A percentile compares a stretch with the other conserved stretches of the same genome.
Conservation (phyloP, 2,329 filamentous ascomycete genomes). For the Tolypocladium amazonense region DNA sequence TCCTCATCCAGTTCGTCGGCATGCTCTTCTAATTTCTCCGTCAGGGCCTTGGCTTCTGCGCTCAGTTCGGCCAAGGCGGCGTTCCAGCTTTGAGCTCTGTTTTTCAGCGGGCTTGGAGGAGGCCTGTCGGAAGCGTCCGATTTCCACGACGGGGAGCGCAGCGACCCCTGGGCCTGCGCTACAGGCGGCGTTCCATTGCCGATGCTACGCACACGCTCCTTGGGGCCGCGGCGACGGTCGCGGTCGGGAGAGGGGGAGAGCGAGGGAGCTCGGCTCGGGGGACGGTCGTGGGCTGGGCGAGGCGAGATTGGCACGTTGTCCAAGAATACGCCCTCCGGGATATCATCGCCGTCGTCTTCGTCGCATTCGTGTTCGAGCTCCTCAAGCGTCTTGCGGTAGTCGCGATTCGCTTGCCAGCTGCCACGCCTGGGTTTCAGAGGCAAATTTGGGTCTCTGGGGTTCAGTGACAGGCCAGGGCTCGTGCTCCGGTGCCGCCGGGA, state of each 20-base stretch:
- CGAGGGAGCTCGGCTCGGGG: constrained; percentile 42
- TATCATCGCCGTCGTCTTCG: constrained; percentile 64
- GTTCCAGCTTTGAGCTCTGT: constrained; percentile 65
- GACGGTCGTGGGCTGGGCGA: constrained; percentile 46
- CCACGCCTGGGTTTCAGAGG: constrained; percentile 39
- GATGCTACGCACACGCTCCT: constrained; percentile 41
- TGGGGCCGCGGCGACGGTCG: constrained; percentile 30
- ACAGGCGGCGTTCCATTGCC: constrained; percentile 55
- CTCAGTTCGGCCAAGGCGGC: constrained; percentile 58
- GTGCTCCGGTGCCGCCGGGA: constrained; percentile 36
- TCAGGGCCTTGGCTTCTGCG: constrained; percentile 62
- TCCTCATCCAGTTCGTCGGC: constrained; percentile 47
- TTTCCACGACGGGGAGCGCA: constrained; percentile 47
- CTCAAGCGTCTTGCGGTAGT: constrained; percentile 51
- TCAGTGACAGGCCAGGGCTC: constrained; percentile 37
- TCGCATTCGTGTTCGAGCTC: constrained; percentile 69
- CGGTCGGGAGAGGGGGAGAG: constrained; percentile 43
- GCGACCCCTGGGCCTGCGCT: constrained; percentile 47
- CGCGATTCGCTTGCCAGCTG: constrained; percentile 59
- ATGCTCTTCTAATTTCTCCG: constrained; percentile 71
- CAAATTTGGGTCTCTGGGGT: constrained; percentile 30
- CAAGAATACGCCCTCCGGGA: constrained; percentile 68
- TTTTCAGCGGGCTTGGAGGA: constrained; percentile 32
- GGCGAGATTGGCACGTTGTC: constrained; percentile 79
- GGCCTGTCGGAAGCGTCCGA: constrained; percentile 28